phyloP scores from a whole-genome alignment of 768 basidiomycete genomes.

The Mycena crocata region DNA sequence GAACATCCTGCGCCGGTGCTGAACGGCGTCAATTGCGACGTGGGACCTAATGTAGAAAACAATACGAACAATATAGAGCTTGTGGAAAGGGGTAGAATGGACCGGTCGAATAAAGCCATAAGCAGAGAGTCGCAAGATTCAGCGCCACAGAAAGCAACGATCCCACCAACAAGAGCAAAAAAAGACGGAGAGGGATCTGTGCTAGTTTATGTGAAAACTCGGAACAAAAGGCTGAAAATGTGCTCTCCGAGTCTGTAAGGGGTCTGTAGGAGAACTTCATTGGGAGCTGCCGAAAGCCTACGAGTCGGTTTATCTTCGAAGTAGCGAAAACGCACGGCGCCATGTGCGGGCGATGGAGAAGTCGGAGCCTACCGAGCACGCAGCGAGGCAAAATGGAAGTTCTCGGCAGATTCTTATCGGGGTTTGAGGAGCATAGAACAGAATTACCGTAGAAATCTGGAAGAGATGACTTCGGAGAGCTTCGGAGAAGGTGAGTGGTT shows the following conservation, averaged over 20 bases:
- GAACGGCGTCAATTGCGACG: neutral
- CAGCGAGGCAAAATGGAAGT: slow-evolving; percentile 32
- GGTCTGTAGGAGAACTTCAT: slow-evolving; percentile 28
- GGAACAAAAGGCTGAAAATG: neutral
- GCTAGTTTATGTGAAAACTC: slow-evolving; percentile 9
- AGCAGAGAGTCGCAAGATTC: slow-evolving; percentile 23
- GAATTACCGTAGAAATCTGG: slow-evolving; percentile 29
- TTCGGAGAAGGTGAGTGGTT: slow-evolving; percentile 22
- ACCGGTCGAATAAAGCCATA: slow-evolving; percentile 25
- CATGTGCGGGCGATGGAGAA: slow-evolving; percentile 11
- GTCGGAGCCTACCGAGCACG: slow-evolving; percentile 19
- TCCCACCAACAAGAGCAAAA: slow-evolving; percentile 2
- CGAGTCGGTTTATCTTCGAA: slow-evolving; percentile 12
- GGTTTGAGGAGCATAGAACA: slow-evolving; percentile 19
- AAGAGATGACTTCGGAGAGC: slow-evolving; percentile 22
- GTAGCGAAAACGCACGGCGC: slow-evolving; percentile 14
- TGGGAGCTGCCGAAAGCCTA: slow-evolving; percentile 16
- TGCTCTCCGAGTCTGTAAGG: slow-evolving; percentile 4
- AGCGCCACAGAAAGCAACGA: slow-evolving; percentile 18
- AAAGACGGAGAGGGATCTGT: slow-evolving; percentile 11
- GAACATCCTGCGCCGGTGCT: slow-evolving; percentile 38
- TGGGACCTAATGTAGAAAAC: neutral
- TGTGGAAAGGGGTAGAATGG: slow-evolving; percentile 30
- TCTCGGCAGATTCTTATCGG: slow-evolving; percentile 21
- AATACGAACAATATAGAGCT: slow-evolving; percentile 34